Evolutionary conservation across 2,329 filamentous ascomycete species (phyloP).

Genomic region (Rhinocladiella similis): DNA sequence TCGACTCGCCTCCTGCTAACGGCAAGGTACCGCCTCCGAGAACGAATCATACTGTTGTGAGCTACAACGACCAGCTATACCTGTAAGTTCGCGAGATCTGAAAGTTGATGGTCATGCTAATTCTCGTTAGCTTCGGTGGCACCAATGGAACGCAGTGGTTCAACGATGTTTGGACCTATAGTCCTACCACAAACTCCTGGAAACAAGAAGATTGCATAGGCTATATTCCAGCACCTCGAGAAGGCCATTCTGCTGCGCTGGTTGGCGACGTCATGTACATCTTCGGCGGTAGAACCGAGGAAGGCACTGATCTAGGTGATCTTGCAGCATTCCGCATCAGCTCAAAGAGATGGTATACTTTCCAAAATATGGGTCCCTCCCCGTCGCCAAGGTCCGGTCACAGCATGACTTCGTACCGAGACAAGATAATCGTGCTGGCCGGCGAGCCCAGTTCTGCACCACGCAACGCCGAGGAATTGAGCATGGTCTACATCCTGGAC

Average conservation of each 20-base stretch:
- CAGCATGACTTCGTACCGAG: conserved; percentile 94
- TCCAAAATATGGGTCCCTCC: conserved; percentile 98
- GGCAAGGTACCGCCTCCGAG: conserved; percentile 78
- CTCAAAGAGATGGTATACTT: conserved; percentile 94
- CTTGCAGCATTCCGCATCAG: conserved; percentile 81
- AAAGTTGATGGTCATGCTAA: conserved; percentile 10
- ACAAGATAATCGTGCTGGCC: conserved; percentile 87
- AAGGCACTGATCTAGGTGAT: conserved; percentile 88
- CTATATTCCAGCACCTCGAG: conserved; percentile 89
- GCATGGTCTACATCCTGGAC: conserved; percentile 86
- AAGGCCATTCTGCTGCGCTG: conserved; percentile 89
- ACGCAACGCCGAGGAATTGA: conserved; percentile 78
- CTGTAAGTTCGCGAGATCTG: conserved; percentile 59
- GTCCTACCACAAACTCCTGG: conserved; percentile 81
- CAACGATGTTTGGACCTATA: conserved; percentile 98
- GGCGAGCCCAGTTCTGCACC: conserved; percentile 91
- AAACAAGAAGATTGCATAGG: conserved; percentile 91
- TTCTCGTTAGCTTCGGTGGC: conserved; percentile 76
- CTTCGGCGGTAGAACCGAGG: conserved; percentile 92
- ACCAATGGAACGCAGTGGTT: conserved; percentile 97
- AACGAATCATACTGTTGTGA: conserved; percentile 92
- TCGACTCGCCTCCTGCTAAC: conserved; percentile 57
- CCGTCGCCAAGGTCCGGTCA: conserved; percentile 92
- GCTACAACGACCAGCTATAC: conserved; percentile 90
- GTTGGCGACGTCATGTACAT: conserved; percentile 99